phyloP scores from a whole-genome alignment of 352 stramenopile species.

The Phytophthora melonis region DNA sequence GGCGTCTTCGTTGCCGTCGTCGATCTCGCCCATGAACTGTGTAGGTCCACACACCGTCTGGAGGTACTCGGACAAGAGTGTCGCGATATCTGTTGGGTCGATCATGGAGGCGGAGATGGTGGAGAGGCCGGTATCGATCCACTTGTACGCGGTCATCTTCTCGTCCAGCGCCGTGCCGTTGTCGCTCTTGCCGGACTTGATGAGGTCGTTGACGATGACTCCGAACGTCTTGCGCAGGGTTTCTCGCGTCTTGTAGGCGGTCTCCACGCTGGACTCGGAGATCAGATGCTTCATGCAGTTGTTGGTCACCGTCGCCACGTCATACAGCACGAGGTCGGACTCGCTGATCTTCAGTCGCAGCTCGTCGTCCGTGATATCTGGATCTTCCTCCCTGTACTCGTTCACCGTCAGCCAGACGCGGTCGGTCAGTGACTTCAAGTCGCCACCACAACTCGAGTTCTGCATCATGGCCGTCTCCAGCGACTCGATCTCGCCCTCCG shows the following conservation, averaged over 20 bases:
- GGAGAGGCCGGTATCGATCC: constrained; percentile 32
- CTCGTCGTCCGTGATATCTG: constrained; percentile 40
- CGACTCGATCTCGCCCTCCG: constrained; percentile 28
- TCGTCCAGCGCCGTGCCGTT: constrained; percentile 32
- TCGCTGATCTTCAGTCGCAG: constrained; percentile 49
- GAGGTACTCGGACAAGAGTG: constrained; percentile 61
- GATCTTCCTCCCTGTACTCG: constrained; percentile 29
- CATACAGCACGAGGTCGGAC: constrained; percentile 48
- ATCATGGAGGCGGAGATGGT: constrained; percentile 28
- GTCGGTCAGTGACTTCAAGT: constrained; percentile 42
- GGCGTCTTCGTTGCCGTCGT: constrained; percentile 44
- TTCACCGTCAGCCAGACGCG: constrained; percentile 35
- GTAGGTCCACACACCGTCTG: constrained; percentile 61
- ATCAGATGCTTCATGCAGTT: constrained; percentile 49
- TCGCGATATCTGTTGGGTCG: constrained; percentile 57
- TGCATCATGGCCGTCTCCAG: constrained; percentile 42
- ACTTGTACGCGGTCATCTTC: constrained; percentile 30
- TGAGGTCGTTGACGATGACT: constrained; percentile 40
- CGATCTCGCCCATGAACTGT: constrained; percentile 61
- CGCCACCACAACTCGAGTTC: constrained; percentile 42
- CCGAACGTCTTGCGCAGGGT: constrained; percentile 52
- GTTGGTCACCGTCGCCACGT: constrained; percentile 45
- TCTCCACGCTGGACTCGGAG: constrained; percentile 25
- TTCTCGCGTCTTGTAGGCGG: constrained; percentile 35
- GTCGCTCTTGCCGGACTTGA: constrained; percentile 37